Percentiles rank a stretch among this genome's conserved stretches.
phyloP scores from a whole-genome alignment of 2,329 filamentous ascomycete genomes.

The Aspergillus terreus region DNA sequence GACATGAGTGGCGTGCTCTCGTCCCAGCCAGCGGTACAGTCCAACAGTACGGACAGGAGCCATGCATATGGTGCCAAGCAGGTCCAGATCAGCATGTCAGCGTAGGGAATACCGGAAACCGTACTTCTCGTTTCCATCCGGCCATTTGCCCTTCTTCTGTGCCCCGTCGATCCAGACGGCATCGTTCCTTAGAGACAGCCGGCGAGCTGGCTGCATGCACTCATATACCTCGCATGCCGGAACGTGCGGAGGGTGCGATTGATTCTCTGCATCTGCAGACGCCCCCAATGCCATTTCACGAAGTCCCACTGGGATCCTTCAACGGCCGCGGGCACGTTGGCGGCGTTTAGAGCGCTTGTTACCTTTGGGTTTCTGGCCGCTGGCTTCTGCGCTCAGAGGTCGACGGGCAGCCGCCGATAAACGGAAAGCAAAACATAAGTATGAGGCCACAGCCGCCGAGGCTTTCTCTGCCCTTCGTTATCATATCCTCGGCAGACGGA shows the following conservation, averaged over 20 bases:
- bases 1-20: constrained; percentile 13
- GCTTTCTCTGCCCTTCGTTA: constrained; percentile 4
- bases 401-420: constrained; percentile 12
- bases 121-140: neutral
- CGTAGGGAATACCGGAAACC: neutral
- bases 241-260: neutral
- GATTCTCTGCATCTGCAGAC: neutral
- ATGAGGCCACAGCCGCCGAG: constrained; percentile 2
- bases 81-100: constrained; percentile 15
- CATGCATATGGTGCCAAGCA: constrained; percentile 9
- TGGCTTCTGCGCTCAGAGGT: constrained; percentile 10
- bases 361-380: constrained; percentile 15
- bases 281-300: neutral
- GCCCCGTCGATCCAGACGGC: neutral
- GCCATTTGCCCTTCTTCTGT: constrained; percentile 1
- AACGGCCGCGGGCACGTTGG: constrained; percentile 11
- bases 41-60: constrained; percentile 8
- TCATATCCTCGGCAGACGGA: constrained; percentile 2
- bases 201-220: neutral
- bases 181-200: neutral
- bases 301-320: constrained; percentile 9
- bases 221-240: neutral
- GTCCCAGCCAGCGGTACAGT: constrained; percentile 11
- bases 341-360: constrained; percentile 35
- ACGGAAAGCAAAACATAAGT: constrained; percentile 3